Conservation (phyloP, 768 basidiomycete genomes). For the Mycena crocata region DNA sequence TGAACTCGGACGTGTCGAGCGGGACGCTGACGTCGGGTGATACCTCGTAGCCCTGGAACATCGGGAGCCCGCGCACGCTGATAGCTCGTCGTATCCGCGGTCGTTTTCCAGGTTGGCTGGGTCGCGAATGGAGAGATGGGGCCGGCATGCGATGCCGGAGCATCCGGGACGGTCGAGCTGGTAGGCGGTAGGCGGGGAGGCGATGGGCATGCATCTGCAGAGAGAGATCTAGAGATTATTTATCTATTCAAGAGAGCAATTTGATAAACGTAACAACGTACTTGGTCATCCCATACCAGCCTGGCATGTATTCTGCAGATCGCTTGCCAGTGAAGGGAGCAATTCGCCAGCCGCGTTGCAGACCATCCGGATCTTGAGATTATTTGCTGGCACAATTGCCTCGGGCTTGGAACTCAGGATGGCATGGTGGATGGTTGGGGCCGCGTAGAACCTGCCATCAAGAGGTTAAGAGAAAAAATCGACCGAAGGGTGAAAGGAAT, state of each 20-base stretch:
- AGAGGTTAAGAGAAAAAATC: not conserved
- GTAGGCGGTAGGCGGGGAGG: constrained; percentile 56
- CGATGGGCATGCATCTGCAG: constrained; percentile 62
- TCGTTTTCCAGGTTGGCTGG: constrained; percentile 48
- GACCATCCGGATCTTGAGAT: constrained; percentile 56
- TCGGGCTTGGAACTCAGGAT: constrained; percentile 54
- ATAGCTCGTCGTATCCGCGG: constrained; percentile 58
- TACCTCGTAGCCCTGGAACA: constrained; percentile 63
- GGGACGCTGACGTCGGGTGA: constrained; percentile 50
- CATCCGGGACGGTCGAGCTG: constrained; percentile 58
- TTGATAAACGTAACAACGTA: constrained; percentile 26
- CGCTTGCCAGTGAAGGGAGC: constrained; percentile 61
- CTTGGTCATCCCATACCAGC: constrained; percentile 70
- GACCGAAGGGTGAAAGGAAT: not conserved
- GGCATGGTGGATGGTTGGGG: constrained; percentile 62
- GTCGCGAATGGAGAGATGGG: constrained; percentile 57
- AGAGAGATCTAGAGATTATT: too few species aligned
- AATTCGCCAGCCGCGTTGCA: constrained; percentile 66
- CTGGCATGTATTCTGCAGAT: constrained; percentile 60
- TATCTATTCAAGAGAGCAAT: too few species aligned
- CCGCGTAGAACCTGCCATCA: constrained; percentile 58
- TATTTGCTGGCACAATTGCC: constrained; percentile 42
- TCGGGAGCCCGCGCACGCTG: constrained; percentile 65
- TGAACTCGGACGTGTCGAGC: constrained; percentile 60
- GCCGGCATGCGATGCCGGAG: constrained; percentile 60